phyloP scores from a whole-genome alignment of 495 filamentous ascomycete genomes.

The Penicillium mononematosum region DNA sequence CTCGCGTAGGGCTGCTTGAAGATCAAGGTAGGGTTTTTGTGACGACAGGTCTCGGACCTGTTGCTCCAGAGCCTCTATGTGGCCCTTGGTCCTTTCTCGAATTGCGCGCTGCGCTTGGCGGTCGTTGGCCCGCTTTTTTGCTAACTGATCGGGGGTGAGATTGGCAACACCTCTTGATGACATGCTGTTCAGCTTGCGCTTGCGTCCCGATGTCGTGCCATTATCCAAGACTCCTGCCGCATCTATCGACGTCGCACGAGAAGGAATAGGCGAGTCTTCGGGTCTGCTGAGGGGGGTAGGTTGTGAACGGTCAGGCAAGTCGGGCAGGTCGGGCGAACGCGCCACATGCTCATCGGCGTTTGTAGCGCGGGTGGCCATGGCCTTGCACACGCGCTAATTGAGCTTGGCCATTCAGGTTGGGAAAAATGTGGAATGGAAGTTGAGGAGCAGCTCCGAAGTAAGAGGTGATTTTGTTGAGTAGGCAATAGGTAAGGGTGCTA shows the following conservation, averaged over 20 bases:
- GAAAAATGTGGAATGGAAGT: slow-evolving; percentile 2
- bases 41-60: slow-evolving; percentile 68
- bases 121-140: slow-evolving; percentile 83
- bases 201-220: slow-evolving; percentile 36
- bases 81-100: slow-evolving; percentile 74
- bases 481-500: neutral
- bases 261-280: slow-evolving; percentile 36
- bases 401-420: slow-evolving; percentile 33
- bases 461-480: neutral
- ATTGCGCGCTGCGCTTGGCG: slow-evolving; percentile 86
- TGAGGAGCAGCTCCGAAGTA: slow-evolving; percentile 3
- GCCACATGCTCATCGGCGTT: slow-evolving; percentile 31
- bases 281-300: slow-evolving; percentile 24
- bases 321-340: slow-evolving; percentile 28
- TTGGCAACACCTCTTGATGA: slow-evolving; percentile 70
- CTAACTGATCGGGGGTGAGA: slow-evolving; percentile 69
- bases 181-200: slow-evolving; percentile 49
- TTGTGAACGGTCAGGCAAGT: slow-evolving; percentile 23
- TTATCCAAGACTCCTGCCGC: slow-evolving; percentile 25
- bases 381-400: slow-evolving; percentile 36
- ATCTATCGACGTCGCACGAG: slow-evolving; percentile 32
- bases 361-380: slow-evolving; percentile 42
- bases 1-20: slow-evolving; percentile 65
- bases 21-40: slow-evolving; percentile 76
- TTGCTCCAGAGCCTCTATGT: slow-evolving; percentile 74